These are phyloP conservation scores for Apophysomyces variabilis DNA, from an alignment of 371 early-diverging fungal species.

Conservation along the genomic window DNA sequence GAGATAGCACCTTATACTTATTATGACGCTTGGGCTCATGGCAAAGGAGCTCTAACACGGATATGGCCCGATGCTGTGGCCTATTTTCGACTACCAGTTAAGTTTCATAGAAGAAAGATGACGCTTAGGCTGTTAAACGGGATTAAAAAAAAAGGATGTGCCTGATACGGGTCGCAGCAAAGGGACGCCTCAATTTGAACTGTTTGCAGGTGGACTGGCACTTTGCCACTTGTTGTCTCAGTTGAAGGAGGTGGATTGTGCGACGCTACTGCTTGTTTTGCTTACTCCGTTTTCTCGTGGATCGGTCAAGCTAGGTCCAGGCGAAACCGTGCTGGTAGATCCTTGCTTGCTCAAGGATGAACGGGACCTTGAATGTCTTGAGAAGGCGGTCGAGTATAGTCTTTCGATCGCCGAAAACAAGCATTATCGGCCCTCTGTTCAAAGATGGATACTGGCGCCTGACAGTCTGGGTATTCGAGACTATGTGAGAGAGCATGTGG, in stretches of 20 bases:
- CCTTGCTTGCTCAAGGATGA: constrained; percentile 21
- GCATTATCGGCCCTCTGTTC: constrained; percentile 18
- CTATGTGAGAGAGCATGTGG: constrained; percentile 29
- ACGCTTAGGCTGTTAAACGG: too few relatives aligned
- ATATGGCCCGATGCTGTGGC: constrained; percentile 38
- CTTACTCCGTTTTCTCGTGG: constrained; percentile 30
- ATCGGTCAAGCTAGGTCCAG: constrained; percentile 14
- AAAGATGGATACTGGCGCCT: constrained; percentile 24
- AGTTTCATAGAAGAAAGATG: constrained; percentile 11
- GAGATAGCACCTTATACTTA: constrained; percentile 7
- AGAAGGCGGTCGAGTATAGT: constrained; percentile 22
- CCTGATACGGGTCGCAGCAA: constrained; percentile 29
- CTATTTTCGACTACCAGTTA: constrained; percentile 34
- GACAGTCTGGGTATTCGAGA: constrained; percentile 10
- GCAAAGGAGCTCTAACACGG: constrained; percentile 27
- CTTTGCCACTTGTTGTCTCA: constrained; percentile 24
- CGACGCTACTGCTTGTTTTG: constrained; percentile 24
- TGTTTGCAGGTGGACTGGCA: constrained; percentile 31
- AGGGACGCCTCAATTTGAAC: constrained; percentile 31
- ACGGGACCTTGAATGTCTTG: constrained; percentile 24
- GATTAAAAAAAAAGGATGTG: constrained; percentile 14
- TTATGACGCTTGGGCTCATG: constrained; percentile 4
- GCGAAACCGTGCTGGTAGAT: constrained; percentile 13
- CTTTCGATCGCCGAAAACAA: constrained; percentile 20
- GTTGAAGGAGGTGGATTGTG: constrained; percentile 21